These are phyloP conservation scores for Penicillium sp. DNA, from an alignment of 2,329 filamentous ascomycete species.

Conservation along the genomic window DNA sequence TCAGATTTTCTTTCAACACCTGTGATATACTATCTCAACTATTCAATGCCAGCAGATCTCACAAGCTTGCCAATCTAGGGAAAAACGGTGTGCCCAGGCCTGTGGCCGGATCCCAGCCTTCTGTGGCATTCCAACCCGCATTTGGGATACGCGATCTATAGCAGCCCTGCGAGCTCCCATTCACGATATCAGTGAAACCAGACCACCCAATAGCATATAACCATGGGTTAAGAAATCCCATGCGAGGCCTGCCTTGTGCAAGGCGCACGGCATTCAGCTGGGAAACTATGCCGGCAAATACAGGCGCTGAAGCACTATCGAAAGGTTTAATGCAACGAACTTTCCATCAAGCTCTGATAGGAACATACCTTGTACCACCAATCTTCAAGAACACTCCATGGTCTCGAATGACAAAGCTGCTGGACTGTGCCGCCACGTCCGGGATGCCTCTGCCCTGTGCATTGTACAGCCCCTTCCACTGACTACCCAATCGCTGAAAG, in stretches of 20 bases:
- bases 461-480: slow-evolving; percentile 50
- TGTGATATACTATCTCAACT: background rate
- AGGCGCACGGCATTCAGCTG: slow-evolving; percentile 64
- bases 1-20: too few species aligned
- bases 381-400: slow-evolving; percentile 39
- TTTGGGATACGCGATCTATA: slow-evolving; percentile 41
- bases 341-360: background rate
- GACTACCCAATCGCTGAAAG: slow-evolving; percentile 40
- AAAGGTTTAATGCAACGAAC: slow-evolving; percentile 4
- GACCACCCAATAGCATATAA: slow-evolving; percentile 50
- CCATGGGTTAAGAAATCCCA: slow-evolving; percentile 64
- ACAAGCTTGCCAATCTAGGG: slow-evolving; percentile 19
- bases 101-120: slow-evolving; percentile 52
- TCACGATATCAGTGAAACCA: slow-evolving; percentile 51
- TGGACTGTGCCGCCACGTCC: slow-evolving; percentile 59
- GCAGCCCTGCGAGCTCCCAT: slow-evolving; percentile 49
- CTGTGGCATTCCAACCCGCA: slow-evolving; percentile 52
- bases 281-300: slow-evolving; percentile 61
- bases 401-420: slow-evolving; percentile 42
- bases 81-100: slow-evolving; percentile 41
- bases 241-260: slow-evolving; percentile 49
- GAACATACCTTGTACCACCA: slow-evolving; percentile 47
- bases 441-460: slow-evolving; percentile 58
- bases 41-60: background rate
- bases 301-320: slow-evolving; percentile 56